phyloP scores from a whole-genome alignment of 176 grass and related monocot species.

The Coix lacrymajobi region DNA sequence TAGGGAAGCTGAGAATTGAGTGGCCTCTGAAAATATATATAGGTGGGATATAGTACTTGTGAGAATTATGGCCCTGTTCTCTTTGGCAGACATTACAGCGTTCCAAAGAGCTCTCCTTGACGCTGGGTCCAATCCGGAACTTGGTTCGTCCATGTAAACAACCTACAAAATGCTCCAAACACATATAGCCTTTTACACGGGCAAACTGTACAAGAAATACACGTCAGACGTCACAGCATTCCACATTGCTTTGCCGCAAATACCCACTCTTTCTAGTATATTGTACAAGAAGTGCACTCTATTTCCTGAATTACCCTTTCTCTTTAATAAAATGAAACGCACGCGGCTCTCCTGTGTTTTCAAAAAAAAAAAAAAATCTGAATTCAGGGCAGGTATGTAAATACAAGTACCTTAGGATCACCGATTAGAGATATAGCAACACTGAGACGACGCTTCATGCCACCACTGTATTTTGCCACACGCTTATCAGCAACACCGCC shows the following conservation, averaged over 20 bases:
- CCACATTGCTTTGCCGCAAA: not conserved
- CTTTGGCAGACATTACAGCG: slow-evolving; percentile 53
- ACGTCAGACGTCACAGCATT: not conserved
- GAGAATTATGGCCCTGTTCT: slow-evolving; percentile 56
- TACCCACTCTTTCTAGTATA: not conserved
- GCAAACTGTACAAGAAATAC: not conserved
- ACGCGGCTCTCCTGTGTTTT: too few species aligned
- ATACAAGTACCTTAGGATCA: slow-evolving; percentile 50
- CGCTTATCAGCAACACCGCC: slow-evolving; percentile 62
- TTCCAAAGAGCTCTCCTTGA: slow-evolving; percentile 78
- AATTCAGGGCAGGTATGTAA: not conserved
- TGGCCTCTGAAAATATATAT: not conserved
- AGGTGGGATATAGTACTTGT: slow-evolving; percentile 45
- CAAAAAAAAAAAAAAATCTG: too few species aligned
- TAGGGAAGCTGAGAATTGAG: not conserved
- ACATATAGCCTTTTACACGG: not conserved
- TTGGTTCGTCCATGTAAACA: slow-evolving; percentile 96
- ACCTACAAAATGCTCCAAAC: slow-evolving; percentile 35
- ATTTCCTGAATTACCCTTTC: not conserved
- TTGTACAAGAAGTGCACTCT: not conserved
- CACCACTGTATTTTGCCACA: slow-evolving; percentile 71
- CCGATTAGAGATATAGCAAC: slow-evolving; percentile 77
- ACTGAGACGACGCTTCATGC: slow-evolving; percentile 87
- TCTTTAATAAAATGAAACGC: too few species aligned
- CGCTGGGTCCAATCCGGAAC: slow-evolving; percentile 78